Evolutionary conservation across 176 grass and related monocot genomes (phyloP).

Genomic region (Carex scoparia): DNA sequence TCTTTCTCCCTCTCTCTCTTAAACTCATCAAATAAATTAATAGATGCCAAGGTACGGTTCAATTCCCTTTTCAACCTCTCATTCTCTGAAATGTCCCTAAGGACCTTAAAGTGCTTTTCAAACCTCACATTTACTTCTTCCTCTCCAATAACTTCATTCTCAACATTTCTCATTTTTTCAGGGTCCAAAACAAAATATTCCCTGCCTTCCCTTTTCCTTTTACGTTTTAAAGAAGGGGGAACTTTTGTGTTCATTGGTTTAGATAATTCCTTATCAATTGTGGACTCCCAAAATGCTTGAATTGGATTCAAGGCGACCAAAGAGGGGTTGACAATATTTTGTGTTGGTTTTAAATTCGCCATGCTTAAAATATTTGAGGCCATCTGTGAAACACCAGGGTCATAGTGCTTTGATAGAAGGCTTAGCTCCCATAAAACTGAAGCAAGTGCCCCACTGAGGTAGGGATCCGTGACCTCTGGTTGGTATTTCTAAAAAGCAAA

Average conservation of each 20-base stretch:
- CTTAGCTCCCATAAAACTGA: constrained; percentile 94
- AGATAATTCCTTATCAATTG: constrained; percentile 45
- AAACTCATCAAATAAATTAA: constrained; percentile 70
- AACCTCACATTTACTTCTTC: constrained; percentile 50
- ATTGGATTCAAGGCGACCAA: constrained; percentile 51
- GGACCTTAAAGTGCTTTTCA: constrained; percentile 57
- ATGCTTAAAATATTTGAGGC: constrained; percentile 66
- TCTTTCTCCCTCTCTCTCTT: constrained; percentile 50
- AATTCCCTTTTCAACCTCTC: constrained; percentile 66
- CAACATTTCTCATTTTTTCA: constrained; percentile 27
- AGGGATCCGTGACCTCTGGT: constrained; percentile 77
- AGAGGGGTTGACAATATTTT: constrained; percentile 50
- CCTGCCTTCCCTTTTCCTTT: constrained; percentile 43
- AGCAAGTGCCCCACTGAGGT: constrained; percentile 85
- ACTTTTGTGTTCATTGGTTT: constrained; percentile 42
- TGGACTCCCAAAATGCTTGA: constrained; percentile 68
- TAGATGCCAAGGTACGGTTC: constrained; percentile 53
- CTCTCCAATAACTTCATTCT: constrained; percentile 43
- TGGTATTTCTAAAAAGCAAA: constrained; percentile 74
- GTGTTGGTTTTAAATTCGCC: constrained; percentile 58
- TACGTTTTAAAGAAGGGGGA: constrained; percentile 31
- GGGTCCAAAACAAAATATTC: constrained; percentile 44
- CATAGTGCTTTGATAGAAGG: constrained; percentile 81
- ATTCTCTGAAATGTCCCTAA: constrained; percentile 64
- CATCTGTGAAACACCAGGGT: constrained; percentile 56